Percentiles rank a stretch among this genome's conserved stretches.
Conservation (phyloP, 2,329 filamentous ascomycete genomes). For the Aquanectria penicillioides region DNA sequence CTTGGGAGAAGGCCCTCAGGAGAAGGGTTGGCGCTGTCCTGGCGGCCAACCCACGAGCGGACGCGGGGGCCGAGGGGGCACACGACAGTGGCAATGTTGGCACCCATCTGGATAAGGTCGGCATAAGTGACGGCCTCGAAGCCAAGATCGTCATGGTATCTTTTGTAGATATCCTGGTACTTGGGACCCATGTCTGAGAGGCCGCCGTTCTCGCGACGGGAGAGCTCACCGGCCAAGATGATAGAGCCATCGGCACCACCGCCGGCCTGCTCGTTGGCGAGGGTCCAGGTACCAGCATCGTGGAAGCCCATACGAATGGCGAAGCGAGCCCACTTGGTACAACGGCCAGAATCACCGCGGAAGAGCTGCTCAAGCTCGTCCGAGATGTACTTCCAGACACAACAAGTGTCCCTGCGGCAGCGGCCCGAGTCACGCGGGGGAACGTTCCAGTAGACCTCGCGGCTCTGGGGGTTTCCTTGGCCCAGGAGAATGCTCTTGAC, state of each 20-base stretch:
- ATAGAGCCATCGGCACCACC: slow-evolving; percentile 61
- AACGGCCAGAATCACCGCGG: slow-evolving; percentile 50
- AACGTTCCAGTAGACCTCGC: slow-evolving; percentile 36
- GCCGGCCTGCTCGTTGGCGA: slow-evolving; percentile 41
- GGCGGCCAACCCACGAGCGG: slow-evolving; percentile 61
- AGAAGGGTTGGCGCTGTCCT: slow-evolving; percentile 53
- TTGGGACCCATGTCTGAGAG: slow-evolving; percentile 55
- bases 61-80: slow-evolving; percentile 58
- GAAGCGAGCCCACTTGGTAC: slow-evolving; percentile 54
- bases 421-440: slow-evolving; percentile 35
- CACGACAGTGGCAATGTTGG: slow-evolving; percentile 59
- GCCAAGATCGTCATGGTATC: slow-evolving; percentile 49
- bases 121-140: slow-evolving; percentile 57
- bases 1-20: slow-evolving; percentile 56
- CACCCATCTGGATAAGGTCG: slow-evolving; percentile 65
- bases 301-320: slow-evolving; percentile 60
- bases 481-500: slow-evolving; percentile 52
- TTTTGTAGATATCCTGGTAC: slow-evolving; percentile 51
- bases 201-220: slow-evolving; percentile 56
- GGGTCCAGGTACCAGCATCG: slow-evolving; percentile 57
- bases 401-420: slow-evolving; percentile 54
- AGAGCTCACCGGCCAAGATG: slow-evolving; percentile 52
- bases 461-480: slow-evolving; percentile 40
- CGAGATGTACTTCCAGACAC: slow-evolving; percentile 56
- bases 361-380: slow-evolving; percentile 51